A percentile compares a stretch with the other conserved stretches of the same genome.
These are phyloP conservation scores for Malus hybrid DNA, from an alignment of 331 rosid species.

Conservation along the genomic window DNA sequence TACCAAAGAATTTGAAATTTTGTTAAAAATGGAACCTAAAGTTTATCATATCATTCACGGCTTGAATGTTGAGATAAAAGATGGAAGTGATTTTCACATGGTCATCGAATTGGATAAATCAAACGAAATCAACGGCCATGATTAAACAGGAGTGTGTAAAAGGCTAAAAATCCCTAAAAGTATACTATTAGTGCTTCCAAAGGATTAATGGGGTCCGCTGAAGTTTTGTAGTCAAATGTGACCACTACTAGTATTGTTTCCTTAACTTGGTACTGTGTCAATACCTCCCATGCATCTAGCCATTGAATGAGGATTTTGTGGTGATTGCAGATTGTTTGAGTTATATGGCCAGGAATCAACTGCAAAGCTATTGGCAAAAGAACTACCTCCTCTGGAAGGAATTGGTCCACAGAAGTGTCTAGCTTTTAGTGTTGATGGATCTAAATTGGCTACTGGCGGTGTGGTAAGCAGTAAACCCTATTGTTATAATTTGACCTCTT, in stretches of 20 bases:
- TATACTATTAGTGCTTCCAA: no score
- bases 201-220: background rate
- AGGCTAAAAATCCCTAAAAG: no score
- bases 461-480: constrained; percentile 39
- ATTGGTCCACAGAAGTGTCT: constrained; percentile 69
- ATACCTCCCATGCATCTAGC: background rate
- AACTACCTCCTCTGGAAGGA: constrained; percentile 39
- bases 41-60: background rate
- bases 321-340: constrained; percentile 57
- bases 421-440: constrained; percentile 84
- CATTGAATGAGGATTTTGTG: constrained; percentile 4
- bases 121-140: no score
- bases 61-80: background rate
- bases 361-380: constrained; percentile 57
- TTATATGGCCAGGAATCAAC: constrained; percentile 42
- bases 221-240: background rate
- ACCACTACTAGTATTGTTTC: background rate
- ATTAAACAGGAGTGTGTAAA: no score
- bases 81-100: no score
- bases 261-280: background rate
- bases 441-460: constrained; percentile 86
- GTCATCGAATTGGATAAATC: no score
- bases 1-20: no score
- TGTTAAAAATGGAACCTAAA: no score
- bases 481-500: background rate